Evolutionary conservation across 352 stramenopile species (phyloP).

Genomic region (Globisporangium echinulatum): DNA sequence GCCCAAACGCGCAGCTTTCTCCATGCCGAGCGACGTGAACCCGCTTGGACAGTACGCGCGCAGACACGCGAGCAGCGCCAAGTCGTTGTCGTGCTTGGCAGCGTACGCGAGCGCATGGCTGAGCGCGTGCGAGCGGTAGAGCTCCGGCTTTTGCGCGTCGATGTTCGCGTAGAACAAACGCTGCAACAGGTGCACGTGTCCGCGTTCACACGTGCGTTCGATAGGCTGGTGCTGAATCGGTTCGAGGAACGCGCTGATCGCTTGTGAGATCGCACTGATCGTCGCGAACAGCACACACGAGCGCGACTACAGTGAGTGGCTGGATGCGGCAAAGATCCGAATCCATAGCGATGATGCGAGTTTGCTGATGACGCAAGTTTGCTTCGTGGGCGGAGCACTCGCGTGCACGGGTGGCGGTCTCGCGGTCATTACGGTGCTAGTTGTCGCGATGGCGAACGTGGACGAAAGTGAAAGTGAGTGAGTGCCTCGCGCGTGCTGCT

Average conservation of each 20-base stretch:
- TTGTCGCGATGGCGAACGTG: no score
- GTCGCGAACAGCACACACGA: not conserved
- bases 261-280: not conserved
- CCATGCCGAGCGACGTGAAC: not conserved
- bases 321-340: no score
- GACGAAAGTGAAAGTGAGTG: no score
- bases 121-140: not conserved
- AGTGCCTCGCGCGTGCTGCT: no score
- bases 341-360: no score
- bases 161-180: not conserved
- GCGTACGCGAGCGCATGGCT: not conserved
- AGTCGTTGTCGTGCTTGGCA: not conserved
- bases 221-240: not conserved
- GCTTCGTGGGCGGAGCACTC: no score
- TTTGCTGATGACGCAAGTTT: no score
- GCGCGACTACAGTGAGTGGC: not conserved
- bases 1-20: not conserved
- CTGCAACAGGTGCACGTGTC: not conserved
- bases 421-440: no score
- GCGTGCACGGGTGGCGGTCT: no score
- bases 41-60: not conserved
- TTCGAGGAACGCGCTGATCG: conserved; percentile 1
- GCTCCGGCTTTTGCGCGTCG: not conserved
- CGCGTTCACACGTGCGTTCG: not conserved
- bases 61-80: conserved; percentile 1